These are phyloP conservation scores for Halophytophthora polymorphica DNA, from an alignment of 352 stramenopile genomes.

Conservation along the genomic window DNA sequence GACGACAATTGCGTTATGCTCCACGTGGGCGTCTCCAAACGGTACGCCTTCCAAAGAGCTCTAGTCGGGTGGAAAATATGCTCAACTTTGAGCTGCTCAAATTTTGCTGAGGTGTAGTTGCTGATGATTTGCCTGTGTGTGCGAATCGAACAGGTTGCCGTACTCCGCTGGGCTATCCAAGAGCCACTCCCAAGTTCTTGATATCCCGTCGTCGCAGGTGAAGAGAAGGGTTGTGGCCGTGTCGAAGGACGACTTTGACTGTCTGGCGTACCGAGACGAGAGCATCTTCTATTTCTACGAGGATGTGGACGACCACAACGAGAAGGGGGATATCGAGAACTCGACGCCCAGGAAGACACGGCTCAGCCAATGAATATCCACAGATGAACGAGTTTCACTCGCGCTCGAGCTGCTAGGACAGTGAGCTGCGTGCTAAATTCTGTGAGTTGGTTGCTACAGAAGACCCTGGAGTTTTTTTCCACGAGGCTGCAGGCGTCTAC, in stretches of 20 bases:
- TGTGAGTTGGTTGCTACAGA: too few species aligned
- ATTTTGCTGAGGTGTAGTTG: neutral
- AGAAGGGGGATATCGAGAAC: conserved; percentile 6
- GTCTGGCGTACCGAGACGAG: conserved; percentile 67
- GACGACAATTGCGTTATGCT: conserved; percentile 39
- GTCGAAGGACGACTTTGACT: conserved; percentile 57
- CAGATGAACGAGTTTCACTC: too few species aligned
- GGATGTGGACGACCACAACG: conserved; percentile 11
- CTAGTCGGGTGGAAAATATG: neutral
- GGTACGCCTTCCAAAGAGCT: conserved; percentile 25
- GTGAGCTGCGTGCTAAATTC: neutral
- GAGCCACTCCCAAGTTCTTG: conserved; percentile 34
- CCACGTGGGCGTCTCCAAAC: conserved; percentile 58
- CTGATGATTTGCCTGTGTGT: too few species aligned
- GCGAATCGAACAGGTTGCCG: conserved; percentile 29
- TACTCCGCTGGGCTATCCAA: conserved; percentile 51
- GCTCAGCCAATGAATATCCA: too few species aligned
- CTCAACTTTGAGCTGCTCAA: neutral
- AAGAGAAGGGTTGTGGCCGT: conserved; percentile 70
- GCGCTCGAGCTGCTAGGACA: too few species aligned
- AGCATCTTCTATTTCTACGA: conserved; percentile 72
- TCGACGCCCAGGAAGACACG: neutral
- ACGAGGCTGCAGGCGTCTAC: neutral
- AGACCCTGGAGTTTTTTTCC: neutral
- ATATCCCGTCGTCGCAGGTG: conserved; percentile 58